Base-by-base conservation (phyloP, 2,329 filamentous ascomycete genomes). In the Aspergillus fumigatus region DNA sequence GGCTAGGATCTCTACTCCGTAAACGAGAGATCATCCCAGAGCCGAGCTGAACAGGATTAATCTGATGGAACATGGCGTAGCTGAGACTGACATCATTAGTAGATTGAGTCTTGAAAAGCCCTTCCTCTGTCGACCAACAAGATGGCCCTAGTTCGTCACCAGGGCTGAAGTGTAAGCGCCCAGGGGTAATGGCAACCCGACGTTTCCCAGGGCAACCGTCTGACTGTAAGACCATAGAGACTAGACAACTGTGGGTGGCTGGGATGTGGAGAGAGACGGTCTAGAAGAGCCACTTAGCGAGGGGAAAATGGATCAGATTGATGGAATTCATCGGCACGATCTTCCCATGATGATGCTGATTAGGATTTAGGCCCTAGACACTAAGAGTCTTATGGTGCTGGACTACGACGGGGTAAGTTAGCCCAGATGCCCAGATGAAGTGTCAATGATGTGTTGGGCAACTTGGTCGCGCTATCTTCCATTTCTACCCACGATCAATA, bases 181-280 rank as follows among this genome's bases (percentile, higher is more conserved):
- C 43, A 47, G 21, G 3, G 19, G 50, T 55, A 38, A 38, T 51
- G 48, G 40, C 49, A 54, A 51, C 58, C 32, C 17, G 21, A 14
- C 25, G 47, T 60, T 54, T 50, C 47, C 61, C 57, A 27, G 54
- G 59, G 59, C 60, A 63, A 62, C 62, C 63, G 53, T 50, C 66
- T 57, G 53, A 62, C 52, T 54, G 65, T 59, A 59, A 57, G 54
- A 63, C 52, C 53, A 65, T 59, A 59, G 60, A 59, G 58, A 63
- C 55, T 59, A 59, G 60, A 59, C 58, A 63, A 63, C 55, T 56
- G 62, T 38, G 59, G 48, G 55, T 32, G 26, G n/a, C 17, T 50
- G 50, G 45, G 49, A 53, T 62, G 61, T 62, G 60, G 66, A 61
- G 60, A 54, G 55, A 55, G 51, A 51, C 25, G 26, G 40, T 32